Conservation (phyloP, 2,329 filamentous ascomycete genomes). For the Incumbomyces delicatus region DNA sequence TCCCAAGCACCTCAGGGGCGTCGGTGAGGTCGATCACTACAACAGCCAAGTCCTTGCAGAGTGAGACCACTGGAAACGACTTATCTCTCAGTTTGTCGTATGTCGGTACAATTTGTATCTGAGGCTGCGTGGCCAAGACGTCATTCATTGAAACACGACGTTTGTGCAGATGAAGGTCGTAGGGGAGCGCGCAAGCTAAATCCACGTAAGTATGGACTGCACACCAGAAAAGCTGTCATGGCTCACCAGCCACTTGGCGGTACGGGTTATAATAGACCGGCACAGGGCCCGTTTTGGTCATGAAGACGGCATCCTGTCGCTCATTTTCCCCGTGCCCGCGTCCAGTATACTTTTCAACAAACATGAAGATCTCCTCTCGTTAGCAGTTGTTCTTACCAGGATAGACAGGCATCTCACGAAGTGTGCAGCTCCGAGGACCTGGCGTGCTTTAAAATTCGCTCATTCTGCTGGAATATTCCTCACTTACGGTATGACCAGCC, state of each 20-base stretch:
- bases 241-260: conserved; percentile 23
- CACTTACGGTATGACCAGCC: conserved; percentile 46
- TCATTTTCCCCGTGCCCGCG: conserved; percentile 11
- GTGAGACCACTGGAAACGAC: conserved; percentile 46
- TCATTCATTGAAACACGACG: conserved; percentile 23
- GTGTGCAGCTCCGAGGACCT: conserved; percentile 47
- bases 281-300: conserved; percentile 37
- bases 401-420: conserved; percentile 27
- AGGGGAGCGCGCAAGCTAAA: conserved; percentile 55
- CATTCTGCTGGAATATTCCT: too few relatives aligned
- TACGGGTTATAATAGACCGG: conserved; percentile 31
- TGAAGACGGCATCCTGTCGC: conserved; percentile 16
- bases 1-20: conserved; percentile 19
- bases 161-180: conserved; percentile 54
- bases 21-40: conserved; percentile 25
- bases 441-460: too few relatives aligned
- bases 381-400: background rate
- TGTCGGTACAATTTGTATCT: conserved; percentile 19
- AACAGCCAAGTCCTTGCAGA: conserved; percentile 61
- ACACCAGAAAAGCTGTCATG: background rate
- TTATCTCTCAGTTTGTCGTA: conserved; percentile 21
- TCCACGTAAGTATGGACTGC: background rate
- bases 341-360: conserved; percentile 3
- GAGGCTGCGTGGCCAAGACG: conserved; percentile 22
- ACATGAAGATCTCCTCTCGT: conserved; percentile 5